Base-by-base conservation (phyloP, 2,329 filamentous ascomycete species). In the Myriangium duriaei region DNA sequence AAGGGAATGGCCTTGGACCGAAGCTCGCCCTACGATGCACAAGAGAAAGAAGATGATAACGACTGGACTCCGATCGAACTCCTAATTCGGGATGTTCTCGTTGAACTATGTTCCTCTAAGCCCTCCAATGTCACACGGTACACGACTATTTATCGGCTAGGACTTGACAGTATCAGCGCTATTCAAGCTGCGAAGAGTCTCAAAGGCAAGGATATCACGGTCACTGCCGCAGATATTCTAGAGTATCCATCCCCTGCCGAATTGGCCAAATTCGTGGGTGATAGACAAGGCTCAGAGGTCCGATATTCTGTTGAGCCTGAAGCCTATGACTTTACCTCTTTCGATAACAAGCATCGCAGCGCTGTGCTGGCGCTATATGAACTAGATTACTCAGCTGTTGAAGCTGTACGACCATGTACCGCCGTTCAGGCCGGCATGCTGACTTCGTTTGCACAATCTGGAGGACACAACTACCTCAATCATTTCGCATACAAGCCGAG, bases 121-220 rank as follows among this genome's bases (percentile, higher is more conserved):
- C 40, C 53, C 2, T 49, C 64, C 0, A 61, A 60, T 0, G 77
- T 94, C 32, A 50, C 54, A 3, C 67, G 66, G 10, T 53, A 69
- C 7, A 84, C 76, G 0, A 85, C 82, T 0, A 84, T 96, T 34
- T 93, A 88, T 49, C 76, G 81, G 41, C 71, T 94, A n/a, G 88
- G 88, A 0, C 63, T 95, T 3, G 87, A 95, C 57, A 95, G 87
- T 53, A 91, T 96, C 50, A 87, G 81, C 43, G 82, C 85, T 1
- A 68, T 74, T 11, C 86, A 94, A 51, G 66, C 94, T 7, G 82
- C 85, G 1, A 69, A 74, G 1, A 61, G 68, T 16, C 63, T 95
- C 11, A 74, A 79, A 12, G 70, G 67, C 28, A 50, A 68, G 12
- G 76, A 76, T 0, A 62, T 76, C 28, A 51, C 55, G 1, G 58